Evolutionary conservation across 2,329 filamentous ascomycete species (phyloP), one percentile per base, ranked within the genome.

Genomic region (Hypoxylon sp.): DNA sequence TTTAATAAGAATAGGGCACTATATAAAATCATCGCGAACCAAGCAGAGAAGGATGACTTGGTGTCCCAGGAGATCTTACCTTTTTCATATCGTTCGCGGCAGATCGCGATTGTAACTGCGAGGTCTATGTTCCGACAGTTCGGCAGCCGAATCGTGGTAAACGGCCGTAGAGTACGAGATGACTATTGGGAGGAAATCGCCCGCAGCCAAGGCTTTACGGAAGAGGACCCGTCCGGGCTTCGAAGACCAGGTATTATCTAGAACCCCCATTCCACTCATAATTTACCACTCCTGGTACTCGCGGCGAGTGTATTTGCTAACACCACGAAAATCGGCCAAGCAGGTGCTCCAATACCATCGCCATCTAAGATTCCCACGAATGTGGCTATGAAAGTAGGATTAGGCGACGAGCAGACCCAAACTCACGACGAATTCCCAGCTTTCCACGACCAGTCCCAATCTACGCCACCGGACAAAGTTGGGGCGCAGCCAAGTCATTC

Each of bases 121-220:
- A 90, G 93, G 71, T 98, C 95, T 74, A 99, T 99, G 96, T 99
- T 98, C 80, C 90, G 96, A 46, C 96, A 99, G 79, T 99, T 99
- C 79, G 96, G 96, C 52, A 98, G 94, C 79, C 89, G 96, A 69
- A 91, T 99, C 57, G 96, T 99, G 70, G 89, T 92, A 34, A 93
- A 94, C 75, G 96, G 96, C 34, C 88, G 95, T 69, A 87, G 96
- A 63, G 96, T 99, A 45, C 91, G 96, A 53, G 96, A 99, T 80
- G 96, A 99, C 79, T 99, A 99, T 81, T 99, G 96, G 96, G 96
- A 98, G 80, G 93, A 91, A 76, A 98, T 98, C 81, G 96, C 96
- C 6, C 88, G 92, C 50, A 99, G 98, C 81, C 96, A 99, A 80
- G 96, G 96, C 10, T 99, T 99, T 78, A 99, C 96, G 0, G 96